Evolutionary conservation across 2,329 filamentous ascomycete genomes (phyloP).

Genomic region (Aureobasidium sp.): DNA sequence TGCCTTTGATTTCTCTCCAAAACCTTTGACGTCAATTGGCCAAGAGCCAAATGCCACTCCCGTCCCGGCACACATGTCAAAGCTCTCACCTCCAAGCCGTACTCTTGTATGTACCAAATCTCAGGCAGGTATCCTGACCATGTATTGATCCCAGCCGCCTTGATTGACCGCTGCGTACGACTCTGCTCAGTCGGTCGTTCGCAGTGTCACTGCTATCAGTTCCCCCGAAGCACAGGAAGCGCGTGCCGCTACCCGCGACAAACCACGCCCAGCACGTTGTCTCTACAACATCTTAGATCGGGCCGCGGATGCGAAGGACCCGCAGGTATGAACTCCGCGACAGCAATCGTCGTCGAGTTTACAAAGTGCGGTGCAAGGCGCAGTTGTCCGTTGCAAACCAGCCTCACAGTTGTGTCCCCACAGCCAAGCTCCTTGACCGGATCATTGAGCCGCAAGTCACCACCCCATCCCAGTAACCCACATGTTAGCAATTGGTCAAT

Average conservation of each 20-base stretch:
- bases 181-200: neutral
- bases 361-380: constrained; percentile 5
- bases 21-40: neutral
- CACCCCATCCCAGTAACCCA: neutral
- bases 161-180: neutral
- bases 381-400: constrained; percentile 2
- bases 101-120: neutral
- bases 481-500: constrained; percentile 13
- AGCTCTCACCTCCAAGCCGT: neutral
- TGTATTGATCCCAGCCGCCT: constrained; percentile 1
- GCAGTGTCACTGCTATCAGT: neutral
- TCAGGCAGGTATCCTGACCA: constrained; percentile 3
- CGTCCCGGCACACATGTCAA: constrained; percentile 11
- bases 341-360: constrained; percentile 8
- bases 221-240: neutral
- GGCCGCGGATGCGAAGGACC: neutral
- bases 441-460: neutral
- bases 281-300: constrained; percentile 5
- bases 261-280: constrained; percentile 1
- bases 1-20: neutral
- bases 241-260: constrained; percentile 5
- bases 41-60: neutral
- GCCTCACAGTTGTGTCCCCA: constrained; percentile 2
- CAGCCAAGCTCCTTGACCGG: constrained; percentile 11
- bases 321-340: neutral